Percentiles rank a stretch among this genome's conserved stretches.
Evolutionary conservation across 148 eudicot species (phyloP).

Genomic region (Euryodendron excelsum): DNA sequence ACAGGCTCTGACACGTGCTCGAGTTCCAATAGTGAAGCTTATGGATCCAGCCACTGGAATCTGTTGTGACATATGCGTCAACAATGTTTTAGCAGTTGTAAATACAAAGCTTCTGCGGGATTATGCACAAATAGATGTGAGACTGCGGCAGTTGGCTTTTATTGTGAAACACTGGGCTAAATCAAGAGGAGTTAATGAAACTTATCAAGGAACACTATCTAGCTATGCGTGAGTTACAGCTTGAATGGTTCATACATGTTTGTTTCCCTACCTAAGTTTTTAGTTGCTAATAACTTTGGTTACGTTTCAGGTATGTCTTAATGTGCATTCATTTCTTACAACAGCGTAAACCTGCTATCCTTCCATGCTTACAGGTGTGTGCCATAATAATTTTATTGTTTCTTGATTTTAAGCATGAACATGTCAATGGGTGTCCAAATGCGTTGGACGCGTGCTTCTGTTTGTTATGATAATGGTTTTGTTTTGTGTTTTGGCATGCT

Average conservation of each 20-base stretch:
- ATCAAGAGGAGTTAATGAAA: slow-evolving; percentile 85
- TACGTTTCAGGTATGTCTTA: slow-evolving; percentile 76
- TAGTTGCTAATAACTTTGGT: slow-evolving; percentile 17
- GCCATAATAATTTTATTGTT: neutral
- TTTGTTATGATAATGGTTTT: neutral
- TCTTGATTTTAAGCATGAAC: neutral
- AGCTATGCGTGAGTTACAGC: slow-evolving; percentile 88
- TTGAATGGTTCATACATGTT: neutral
- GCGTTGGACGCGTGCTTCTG: neutral
- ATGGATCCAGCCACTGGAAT: slow-evolving; percentile 88
- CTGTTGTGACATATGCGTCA: slow-evolving; percentile 90
- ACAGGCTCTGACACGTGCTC: slow-evolving; percentile 87
- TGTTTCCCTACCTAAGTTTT: neutral
- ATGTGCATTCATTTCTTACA: slow-evolving; percentile 98
- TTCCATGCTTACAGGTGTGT: slow-evolving; percentile 92
- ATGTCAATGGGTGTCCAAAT: neutral
- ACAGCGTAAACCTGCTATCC: slow-evolving; percentile 82
- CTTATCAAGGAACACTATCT: slow-evolving; percentile 92
- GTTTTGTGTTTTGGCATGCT: no score
- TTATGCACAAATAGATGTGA: slow-evolving; percentile 76
- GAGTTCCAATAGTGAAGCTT: slow-evolving; percentile 97
- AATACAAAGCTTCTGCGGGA: slow-evolving; percentile 89
- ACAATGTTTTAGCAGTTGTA: slow-evolving; percentile 88
- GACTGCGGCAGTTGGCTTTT: slow-evolving; percentile 85
- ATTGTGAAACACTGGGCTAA: slow-evolving; percentile 99